A percentile compares a stretch with the other conserved stretches of the same genome.
Evolutionary conservation across 352 stramenopile species (phyloP).

Genomic region (Phytopythium chamaehyphon): DNA sequence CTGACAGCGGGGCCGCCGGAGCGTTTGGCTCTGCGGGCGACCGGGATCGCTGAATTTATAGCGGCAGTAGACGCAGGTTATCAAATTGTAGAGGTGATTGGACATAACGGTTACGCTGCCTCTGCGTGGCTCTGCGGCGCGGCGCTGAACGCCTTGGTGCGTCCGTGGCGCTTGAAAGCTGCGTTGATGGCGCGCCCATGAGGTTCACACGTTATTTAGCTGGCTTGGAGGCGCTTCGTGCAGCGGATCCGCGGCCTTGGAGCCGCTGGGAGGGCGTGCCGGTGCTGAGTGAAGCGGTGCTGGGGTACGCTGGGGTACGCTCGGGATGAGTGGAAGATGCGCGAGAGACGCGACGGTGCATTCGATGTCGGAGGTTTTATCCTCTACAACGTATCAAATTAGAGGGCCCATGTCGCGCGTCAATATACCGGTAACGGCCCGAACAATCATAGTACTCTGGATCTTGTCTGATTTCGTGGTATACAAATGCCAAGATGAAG

Average conservation of each 20-base stretch:
- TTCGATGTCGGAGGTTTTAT: slow-evolving; percentile 1
- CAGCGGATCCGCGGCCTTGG: too few species aligned
- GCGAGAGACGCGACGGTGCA: slow-evolving; percentile 1
- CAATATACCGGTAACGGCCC: too few species aligned
- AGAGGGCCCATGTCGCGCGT: neutral
- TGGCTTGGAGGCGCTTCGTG: too few species aligned
- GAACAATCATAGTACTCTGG: too few species aligned
- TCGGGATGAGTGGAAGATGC: neutral
- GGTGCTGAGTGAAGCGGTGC: neutral
- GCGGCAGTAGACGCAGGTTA: neutral
- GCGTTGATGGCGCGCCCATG: too few species aligned
- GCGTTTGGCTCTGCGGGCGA: neutral
- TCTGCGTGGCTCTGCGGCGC: slow-evolving; percentile 5
- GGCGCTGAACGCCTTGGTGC: slow-evolving; percentile 1
- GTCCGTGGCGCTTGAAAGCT: too few species aligned
- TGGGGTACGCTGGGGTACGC: neutral
- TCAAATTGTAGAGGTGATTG: too few species aligned
- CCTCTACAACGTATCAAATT: too few species aligned
- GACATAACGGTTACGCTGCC: neutral
- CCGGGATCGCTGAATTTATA: neutral
- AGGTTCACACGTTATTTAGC: too few species aligned
- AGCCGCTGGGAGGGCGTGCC: too few species aligned
- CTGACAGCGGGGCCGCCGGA: slow-evolving; percentile 7
- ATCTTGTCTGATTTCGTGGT: too few species aligned
- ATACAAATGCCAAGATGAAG: neutral